Evolutionary conservation across 2,329 filamentous ascomycete genomes (phyloP).

Genomic region (Paracoccidioides lutzii): DNA sequence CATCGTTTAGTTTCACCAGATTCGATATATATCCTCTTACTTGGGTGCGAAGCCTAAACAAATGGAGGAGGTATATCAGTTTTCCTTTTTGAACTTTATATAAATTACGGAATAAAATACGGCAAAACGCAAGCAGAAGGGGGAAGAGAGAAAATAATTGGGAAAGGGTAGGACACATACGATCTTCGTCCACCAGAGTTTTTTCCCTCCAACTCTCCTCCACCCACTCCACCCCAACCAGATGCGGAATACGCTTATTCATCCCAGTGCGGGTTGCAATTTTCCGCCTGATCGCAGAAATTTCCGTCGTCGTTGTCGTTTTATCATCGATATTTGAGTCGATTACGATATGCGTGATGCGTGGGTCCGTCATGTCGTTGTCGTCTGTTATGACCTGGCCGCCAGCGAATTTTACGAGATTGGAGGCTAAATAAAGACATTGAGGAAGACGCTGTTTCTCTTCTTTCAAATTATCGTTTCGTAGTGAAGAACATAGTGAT

Average conservation of each 20-base stretch:
- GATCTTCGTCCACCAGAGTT: constrained; percentile 69
- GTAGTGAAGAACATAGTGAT: too few relatives aligned
- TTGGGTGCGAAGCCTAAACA: neutral
- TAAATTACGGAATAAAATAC: neutral
- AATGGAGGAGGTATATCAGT: neutral
- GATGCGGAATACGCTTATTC: constrained; percentile 45
- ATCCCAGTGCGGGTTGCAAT: constrained; percentile 19
- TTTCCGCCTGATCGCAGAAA: constrained; percentile 20
- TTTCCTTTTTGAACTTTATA: neutral
- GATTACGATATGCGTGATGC: constrained; percentile 62
- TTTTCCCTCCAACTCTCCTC: constrained; percentile 66
- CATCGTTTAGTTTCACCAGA: neutral
- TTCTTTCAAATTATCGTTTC: neutral
- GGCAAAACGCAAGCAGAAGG: neutral
- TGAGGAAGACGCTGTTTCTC: constrained; percentile 2
- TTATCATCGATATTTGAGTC: constrained; percentile 33
- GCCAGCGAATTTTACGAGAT: constrained; percentile 55
- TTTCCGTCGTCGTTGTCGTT: constrained; percentile 36
- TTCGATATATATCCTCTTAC: neutral
- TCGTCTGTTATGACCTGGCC: constrained; percentile 39
- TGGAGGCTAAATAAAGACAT: constrained; percentile 37
- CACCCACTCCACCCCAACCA: constrained; percentile 62
- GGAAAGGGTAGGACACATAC: constrained; percentile 16
- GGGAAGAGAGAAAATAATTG: too few relatives aligned
- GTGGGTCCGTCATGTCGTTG: constrained; percentile 35